Conservation (phyloP, 2,329 filamentous ascomycete species). For the Peltaster fructicola region DNA sequence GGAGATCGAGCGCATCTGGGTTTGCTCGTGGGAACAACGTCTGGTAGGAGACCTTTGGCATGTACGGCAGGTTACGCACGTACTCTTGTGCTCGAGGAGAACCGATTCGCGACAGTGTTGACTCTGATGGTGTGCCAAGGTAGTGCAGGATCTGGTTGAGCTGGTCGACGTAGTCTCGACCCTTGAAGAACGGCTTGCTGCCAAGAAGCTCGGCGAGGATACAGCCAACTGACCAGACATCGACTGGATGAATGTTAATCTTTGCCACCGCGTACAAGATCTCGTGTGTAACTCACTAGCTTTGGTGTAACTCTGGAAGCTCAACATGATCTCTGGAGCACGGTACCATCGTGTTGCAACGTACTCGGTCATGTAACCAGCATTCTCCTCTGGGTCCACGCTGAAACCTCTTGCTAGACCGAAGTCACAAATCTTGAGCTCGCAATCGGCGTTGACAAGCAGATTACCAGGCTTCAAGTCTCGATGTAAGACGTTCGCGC, state of each 20-base stretch:
- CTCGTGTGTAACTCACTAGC: conserved; percentile 54
- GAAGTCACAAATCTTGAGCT: conserved; percentile 98
- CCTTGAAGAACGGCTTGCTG: conserved; percentile 96
- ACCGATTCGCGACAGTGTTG: conserved; percentile 82
- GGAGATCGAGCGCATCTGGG: conserved; percentile 82
- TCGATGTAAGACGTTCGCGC: conserved; percentile 89
- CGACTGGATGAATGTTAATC: conserved; percentile 41
- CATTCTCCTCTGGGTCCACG: conserved; percentile 92
- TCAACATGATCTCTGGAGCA: conserved; percentile 97
- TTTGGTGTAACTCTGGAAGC: conserved; percentile 99
- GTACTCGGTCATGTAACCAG: conserved; percentile 99
- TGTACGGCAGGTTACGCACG: conserved; percentile 54
- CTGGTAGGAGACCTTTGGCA: conserved; percentile 65
- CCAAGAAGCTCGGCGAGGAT: conserved; percentile 92
- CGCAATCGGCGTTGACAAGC: conserved; percentile 95
- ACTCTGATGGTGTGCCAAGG: conserved; percentile 88
- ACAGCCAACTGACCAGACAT: conserved; percentile 97
- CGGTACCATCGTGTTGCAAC: conserved; percentile 98
- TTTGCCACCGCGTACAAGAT: neutral
- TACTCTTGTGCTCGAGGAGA: conserved; percentile 95
- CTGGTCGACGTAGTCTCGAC: conserved; percentile 96
- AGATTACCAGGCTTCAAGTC: conserved; percentile 95
- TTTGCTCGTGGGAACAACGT: conserved; percentile 86
- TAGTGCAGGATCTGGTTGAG: conserved; percentile 98
- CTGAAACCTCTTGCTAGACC: conserved; percentile 93